Evolutionary conservation across 1,139 yeast species (phyloP), one percentile per base, ranked within the genome.

Genomic region (Magnusiomyces clavatus): DNA sequence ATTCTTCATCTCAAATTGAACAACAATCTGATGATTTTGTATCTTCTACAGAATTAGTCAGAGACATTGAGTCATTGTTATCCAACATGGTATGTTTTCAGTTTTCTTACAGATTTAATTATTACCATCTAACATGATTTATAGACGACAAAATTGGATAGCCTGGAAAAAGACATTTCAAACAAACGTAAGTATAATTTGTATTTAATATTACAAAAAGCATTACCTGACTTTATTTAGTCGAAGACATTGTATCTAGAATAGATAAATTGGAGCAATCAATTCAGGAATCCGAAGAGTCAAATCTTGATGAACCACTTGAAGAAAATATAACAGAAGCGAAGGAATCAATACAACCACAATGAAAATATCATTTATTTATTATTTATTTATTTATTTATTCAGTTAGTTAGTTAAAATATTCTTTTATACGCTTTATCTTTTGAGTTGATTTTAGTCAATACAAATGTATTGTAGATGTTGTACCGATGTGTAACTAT

Each of bases 231-330:
- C 19, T 40, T n/a, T 14, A 19, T 17, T 20, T n/a, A 45, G 48
- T 45, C 20, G 48, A 45, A 19, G 31, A 45, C n/a, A 35, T 45
- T 5, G 19, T 16, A 6, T 10, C 35, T 11, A 34, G 48, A 20
- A 45, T 45, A 41, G 42, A 45, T 35, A 45, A 45, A 19, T 35
- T 86, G 95, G 95, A 38, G 14, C 46, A 43, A 13, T 43, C 46
- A 35, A 43, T 43, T 13, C 16, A 43, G 19, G 31, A 24, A 24
- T 24, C 31, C 8, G 31, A 24, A 24, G 31, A 24, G 31, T 4
- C 31, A 24, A 4, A 4, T 8, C 31, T 8, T 24, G 31, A 24
- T 5, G 31, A 24, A 24, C 31, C 31, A 8, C 8, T 8, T 24
- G 31, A 24, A 24, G 31, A 24, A 24, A 24, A 24, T 24, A 4